A percentile compares a stretch with the other conserved stretches of the same genome.
phyloP scores from a whole-genome alignment of 1,284 basidiomycete genomes.

The Lentinula novae-zelandiae region DNA sequence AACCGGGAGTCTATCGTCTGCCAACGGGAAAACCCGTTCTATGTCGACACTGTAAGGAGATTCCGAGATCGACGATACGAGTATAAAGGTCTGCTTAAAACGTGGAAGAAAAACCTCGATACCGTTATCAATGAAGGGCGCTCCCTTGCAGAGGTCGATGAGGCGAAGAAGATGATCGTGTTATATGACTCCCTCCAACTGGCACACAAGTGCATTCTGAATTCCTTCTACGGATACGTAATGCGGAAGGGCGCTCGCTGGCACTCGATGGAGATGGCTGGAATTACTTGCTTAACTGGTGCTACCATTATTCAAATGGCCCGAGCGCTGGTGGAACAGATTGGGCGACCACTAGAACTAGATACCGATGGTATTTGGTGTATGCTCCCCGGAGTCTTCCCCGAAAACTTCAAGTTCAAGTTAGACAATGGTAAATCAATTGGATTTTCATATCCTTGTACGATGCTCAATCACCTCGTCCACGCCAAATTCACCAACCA shows the following conservation, averaged over 20 bases:
- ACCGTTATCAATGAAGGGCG: conserved; percentile 62
- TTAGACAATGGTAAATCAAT: conserved; percentile 86
- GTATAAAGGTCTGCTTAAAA: conserved; percentile 98
- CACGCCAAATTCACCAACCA: conserved; percentile 96
- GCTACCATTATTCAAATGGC: conserved; percentile 99
- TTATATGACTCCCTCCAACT: conserved; percentile 99
- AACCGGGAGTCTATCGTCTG: conserved; percentile 95
- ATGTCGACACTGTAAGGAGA: conserved; percentile 96
- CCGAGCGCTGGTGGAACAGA: conserved; percentile 95
- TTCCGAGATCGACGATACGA: conserved; percentile 99
- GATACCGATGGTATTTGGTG: conserved; percentile 99
- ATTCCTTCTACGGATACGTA: conserved; percentile 99
- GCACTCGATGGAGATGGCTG: conserved; percentile 99
- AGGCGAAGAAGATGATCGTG: conserved; percentile 99
- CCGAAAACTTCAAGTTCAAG: conserved; percentile 97
- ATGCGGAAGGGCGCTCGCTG: conserved; percentile 99
- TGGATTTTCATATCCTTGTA: conserved; percentile 96
- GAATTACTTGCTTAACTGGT: conserved; percentile 98
- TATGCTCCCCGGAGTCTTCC: conserved; percentile 98
- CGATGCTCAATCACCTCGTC: conserved; percentile 99
- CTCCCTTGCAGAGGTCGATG: conserved; percentile 84
- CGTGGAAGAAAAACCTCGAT: conserved; percentile 99
- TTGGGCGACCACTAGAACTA: conserved; percentile 94
- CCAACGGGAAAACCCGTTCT: conserved; percentile 98
- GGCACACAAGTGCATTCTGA: conserved; percentile 99